Base-by-base conservation (phyloP, 495 filamentous ascomycete genomes). In the Pyronema omphalodes region DNA sequence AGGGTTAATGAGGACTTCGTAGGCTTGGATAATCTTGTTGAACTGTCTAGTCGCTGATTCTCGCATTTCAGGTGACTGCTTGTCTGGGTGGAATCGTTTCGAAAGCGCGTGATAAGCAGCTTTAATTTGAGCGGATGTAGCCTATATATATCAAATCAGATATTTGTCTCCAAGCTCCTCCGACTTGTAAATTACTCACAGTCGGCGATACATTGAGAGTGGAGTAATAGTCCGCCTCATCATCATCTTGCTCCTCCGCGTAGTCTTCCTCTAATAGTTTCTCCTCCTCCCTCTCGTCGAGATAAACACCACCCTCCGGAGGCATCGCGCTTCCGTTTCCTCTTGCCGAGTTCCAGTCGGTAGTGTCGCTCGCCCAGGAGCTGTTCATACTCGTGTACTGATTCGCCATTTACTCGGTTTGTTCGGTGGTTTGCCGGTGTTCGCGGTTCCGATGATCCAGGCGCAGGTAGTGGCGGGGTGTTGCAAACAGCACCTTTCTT, bases 1-100 rank as follows among this genome's bases (percentile, higher is more conserved):
- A n/a, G 72, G 71, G 54, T 80, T 71, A 17, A 71, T 69, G 6
- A 81, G 67, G 1, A 71, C 73, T 58, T 77, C 74, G 37, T 77
- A 78, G 6, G 77, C 77, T 5, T 68, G 67, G 17, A 71, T 68
- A 40, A 77, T 73, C 23, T 64, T 60, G 33, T 61, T 69, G 36
- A 78, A 76, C 17, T 78, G 71, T 15, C 54, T 65, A 33, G 69
- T 65, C 7, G 77, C 76, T 3, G 70, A 63, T 9, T 72, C 66
- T 29, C 66, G 71, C 35, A 71, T 62, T 35, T 73, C 65, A 14
- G 69, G 51, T 1, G 77, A 73, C 52, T 78, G 76, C 52, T 74
- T 76, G 57, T 81, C 77, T 9, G 76, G 74, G 52, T 78, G 74
- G 48, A 81, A 76, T 43, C 71, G 71, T n/a, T 75, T 71, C 18